These are phyloP conservation scores for Pichia sp. DNA, from an alignment of 1,139 yeast genomes.

Conservation along the genomic window DNA sequence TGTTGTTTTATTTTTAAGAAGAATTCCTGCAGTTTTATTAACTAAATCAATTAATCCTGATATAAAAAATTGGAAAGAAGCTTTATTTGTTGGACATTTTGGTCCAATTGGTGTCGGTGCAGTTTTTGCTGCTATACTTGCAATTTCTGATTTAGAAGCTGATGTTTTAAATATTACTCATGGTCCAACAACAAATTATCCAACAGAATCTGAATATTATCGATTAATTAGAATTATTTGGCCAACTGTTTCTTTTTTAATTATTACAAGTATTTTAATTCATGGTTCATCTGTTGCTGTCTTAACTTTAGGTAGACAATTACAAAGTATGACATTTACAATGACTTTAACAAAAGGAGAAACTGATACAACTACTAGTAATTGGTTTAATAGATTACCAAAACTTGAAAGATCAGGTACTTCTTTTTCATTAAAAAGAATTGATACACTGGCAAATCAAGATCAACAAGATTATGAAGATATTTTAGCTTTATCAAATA, in stretches of 20 bases:
- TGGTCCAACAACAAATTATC: slow-evolving; percentile 52
- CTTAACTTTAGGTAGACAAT: slow-evolving; percentile 69
- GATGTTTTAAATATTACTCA: slow-evolving; percentile 38
- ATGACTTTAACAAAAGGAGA: slow-evolving; percentile 63
- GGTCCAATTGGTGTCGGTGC: slow-evolving; percentile 99
- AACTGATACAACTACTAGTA: slow-evolving; percentile 46
- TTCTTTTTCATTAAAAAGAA: slow-evolving; percentile 73
- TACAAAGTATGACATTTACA: slow-evolving; percentile 88
- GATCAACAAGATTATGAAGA: slow-evolving; percentile 14
- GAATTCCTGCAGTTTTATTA: slow-evolving; percentile 81
- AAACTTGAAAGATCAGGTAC: slow-evolving; percentile 60
- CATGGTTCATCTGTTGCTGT: slow-evolving; percentile 98
- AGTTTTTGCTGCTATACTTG: slow-evolving; percentile 79
- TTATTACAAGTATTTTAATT: slow-evolving; percentile 79
- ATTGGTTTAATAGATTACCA: slow-evolving; percentile 88
- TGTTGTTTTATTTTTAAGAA: slow-evolving; percentile 74
- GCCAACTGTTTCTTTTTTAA: slow-evolving; percentile 86
- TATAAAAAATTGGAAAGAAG: slow-evolving; percentile 91
- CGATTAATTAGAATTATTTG: slow-evolving; percentile 71
- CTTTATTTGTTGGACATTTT: slow-evolving; percentile 91
- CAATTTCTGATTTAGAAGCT: slow-evolving; percentile 70
- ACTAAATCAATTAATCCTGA: slow-evolving; percentile 86
- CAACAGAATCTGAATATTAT: slow-evolving; percentile 55
- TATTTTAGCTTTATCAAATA: not conserved
- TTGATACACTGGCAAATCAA: slow-evolving; percentile 53